phyloP scores from a whole-genome alignment of 495 filamentous ascomycete species.

The Lepraria neglecta region DNA sequence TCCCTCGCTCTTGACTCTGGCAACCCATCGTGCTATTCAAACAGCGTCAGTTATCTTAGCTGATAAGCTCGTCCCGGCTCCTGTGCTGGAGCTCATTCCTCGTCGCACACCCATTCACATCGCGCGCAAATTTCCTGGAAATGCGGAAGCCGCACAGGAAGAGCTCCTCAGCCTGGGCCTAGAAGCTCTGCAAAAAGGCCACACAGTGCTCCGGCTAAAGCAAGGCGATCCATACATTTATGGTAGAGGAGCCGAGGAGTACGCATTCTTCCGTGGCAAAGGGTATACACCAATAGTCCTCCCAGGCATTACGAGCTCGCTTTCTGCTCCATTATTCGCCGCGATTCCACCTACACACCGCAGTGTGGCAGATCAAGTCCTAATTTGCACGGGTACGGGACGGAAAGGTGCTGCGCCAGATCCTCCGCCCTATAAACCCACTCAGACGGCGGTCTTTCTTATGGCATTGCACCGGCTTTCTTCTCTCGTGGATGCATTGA shows the following conservation, averaged over 20 bases:
- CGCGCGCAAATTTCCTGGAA: constrained; percentile 94
- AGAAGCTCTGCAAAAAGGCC: constrained; percentile 60
- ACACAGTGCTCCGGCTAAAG: constrained; percentile 81
- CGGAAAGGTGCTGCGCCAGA: constrained; percentile 77
- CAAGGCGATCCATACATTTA: constrained; percentile 97
- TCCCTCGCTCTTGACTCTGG: constrained; percentile 81
- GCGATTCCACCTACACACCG: constrained; percentile 83
- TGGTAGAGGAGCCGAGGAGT: constrained; percentile 88
- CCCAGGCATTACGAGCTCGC: constrained; percentile 82
- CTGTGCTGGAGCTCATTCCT: constrained; percentile 82
- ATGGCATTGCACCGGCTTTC: constrained; percentile 88
- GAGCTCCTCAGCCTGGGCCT: constrained; percentile 81
- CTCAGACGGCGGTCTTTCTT: constrained; percentile 84
- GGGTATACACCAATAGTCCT: constrained; percentile 69
- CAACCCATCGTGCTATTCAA: constrained; percentile 80
- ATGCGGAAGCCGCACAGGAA: constrained; percentile 86
- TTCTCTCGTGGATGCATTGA: constrained; percentile 62
- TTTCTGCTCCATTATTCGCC: constrained; percentile 83
- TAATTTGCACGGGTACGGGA: constrained; percentile 92
- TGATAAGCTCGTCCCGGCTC: constrained; percentile 89
- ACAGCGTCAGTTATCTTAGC: constrained; percentile 82
- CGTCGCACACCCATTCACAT: constrained; percentile 85
- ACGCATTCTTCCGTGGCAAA: constrained; percentile 68
- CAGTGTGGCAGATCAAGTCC: constrained; percentile 81
- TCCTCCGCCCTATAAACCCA: constrained; percentile 69